Conservation (phyloP, 2,329 filamentous ascomycete species). For the Cryphonectria naterciae region DNA sequence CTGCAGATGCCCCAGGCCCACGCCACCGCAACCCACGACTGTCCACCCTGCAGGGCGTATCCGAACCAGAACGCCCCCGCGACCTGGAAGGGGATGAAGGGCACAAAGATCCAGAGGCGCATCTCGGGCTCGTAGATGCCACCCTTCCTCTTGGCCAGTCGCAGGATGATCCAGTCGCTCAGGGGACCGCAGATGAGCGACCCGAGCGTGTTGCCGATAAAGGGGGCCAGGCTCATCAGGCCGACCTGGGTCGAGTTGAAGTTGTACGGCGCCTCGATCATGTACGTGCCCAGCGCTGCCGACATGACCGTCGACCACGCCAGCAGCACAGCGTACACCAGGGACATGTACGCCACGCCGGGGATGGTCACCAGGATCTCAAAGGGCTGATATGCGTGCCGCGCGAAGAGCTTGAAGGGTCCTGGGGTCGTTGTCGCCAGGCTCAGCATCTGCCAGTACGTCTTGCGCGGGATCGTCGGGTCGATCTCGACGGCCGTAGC, state of each 20-base stretch:
- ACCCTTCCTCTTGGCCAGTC: slow-evolving; percentile 39
- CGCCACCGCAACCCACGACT: slow-evolving; percentile 28
- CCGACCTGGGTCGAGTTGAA: slow-evolving; percentile 29
- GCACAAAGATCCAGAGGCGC: slow-evolving; percentile 36
- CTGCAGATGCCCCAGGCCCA: slow-evolving; percentile 24
- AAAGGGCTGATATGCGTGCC: slow-evolving; percentile 30
- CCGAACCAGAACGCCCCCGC: slow-evolving; percentile 30
- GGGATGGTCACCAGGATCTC: slow-evolving; percentile 28
- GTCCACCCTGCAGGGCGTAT: slow-evolving; percentile 27
- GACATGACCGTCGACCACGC: slow-evolving; percentile 28
- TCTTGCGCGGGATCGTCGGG: slow-evolving; percentile 22
- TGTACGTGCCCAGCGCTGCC: slow-evolving; percentile 25
- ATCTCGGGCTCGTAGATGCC: slow-evolving; percentile 46
- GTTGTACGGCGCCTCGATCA: slow-evolving; percentile 28
- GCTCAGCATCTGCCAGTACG: slow-evolving; percentile 26
- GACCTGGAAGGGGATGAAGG: slow-evolving; percentile 33
- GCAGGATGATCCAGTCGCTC: slow-evolving; percentile 40
- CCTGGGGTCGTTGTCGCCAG: slow-evolving; percentile 27
- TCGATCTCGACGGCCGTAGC: slow-evolving; percentile 19
- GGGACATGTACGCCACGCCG: slow-evolving; percentile 27
- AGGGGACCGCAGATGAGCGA: slow-evolving; percentile 40
- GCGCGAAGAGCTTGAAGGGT: slow-evolving; percentile 24
- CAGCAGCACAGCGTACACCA: slow-evolving; percentile 29
- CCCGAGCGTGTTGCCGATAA: slow-evolving; percentile 35
- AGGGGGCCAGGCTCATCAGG: slow-evolving; percentile 29